These are phyloP conservation scores for Pseudisothecium myosuroides DNA, from an alignment of 225 moss, liverwort and hornwort genomes.

Conservation along the genomic window DNA sequence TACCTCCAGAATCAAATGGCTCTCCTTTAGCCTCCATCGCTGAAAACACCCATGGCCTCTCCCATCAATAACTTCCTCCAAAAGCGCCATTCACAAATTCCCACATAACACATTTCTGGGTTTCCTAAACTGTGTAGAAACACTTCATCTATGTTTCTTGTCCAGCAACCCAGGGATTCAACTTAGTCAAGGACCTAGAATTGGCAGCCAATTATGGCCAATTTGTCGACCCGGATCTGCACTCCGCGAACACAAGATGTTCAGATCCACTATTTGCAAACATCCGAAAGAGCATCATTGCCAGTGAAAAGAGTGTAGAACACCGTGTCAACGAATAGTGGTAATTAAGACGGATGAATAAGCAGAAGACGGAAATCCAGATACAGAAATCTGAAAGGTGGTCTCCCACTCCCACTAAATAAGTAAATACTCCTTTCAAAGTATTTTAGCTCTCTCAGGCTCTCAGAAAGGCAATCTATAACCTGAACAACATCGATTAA, in stretches of 20 bases:
- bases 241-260: neutral
- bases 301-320: neutral
- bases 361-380: neutral
- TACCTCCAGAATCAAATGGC: constrained; percentile 23
- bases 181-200: neutral
- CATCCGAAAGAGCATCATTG: neutral
- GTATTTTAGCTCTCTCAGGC: neutral
- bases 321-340: neutral
- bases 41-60: constrained; percentile 52
- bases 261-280: neutral
- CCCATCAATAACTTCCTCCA: constrained; percentile 25
- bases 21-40: constrained; percentile 38
- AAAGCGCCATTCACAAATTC: neutral
- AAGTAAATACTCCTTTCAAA: neutral
- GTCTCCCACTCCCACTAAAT: neutral
- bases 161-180: neutral
- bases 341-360: neutral
- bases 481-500: neutral
- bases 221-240: neutral
- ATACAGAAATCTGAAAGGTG: neutral
- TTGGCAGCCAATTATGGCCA: neutral
- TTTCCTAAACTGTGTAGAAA: neutral
- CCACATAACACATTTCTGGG: neutral
- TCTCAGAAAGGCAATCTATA: neutral
- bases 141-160: neutral